Percentiles rank a stretch among this genome's conserved stretches.
phyloP scores from a whole-genome alignment of 2,329 filamentous ascomycete species.

The Thermoascus crustaceus region DNA sequence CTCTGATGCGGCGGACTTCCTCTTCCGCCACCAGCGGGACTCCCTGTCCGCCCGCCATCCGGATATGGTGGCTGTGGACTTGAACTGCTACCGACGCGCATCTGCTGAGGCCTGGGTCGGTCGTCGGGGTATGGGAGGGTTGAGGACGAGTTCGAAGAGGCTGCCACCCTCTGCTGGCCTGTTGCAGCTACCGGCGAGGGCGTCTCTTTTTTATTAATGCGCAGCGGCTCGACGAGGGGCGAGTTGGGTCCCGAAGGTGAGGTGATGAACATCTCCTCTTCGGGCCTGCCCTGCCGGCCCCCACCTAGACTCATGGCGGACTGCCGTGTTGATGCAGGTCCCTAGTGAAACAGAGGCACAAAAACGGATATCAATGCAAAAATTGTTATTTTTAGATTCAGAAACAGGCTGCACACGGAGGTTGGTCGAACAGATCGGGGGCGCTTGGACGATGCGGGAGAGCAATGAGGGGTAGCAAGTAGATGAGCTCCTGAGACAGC shows the following conservation, averaged over 20 bases:
- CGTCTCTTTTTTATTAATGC: slow-evolving; percentile 73
- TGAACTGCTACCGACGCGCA: slow-evolving; percentile 23
- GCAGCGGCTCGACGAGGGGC: slow-evolving; percentile 72
- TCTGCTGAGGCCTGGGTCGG: slow-evolving; percentile 33
- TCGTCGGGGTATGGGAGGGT: slow-evolving; percentile 67
- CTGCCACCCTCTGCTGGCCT: slow-evolving; percentile 43
- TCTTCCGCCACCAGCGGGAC: slow-evolving; percentile 12
- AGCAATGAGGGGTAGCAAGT: no score
- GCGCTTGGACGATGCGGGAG: no score
- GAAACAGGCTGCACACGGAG: no score
- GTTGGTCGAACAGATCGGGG: no score
- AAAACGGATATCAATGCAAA: slow-evolving; percentile 3
- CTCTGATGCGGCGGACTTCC: slow-evolving; percentile 14
- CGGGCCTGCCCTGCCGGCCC: slow-evolving; percentile 55
- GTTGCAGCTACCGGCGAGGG: slow-evolving; percentile 39
- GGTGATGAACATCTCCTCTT: slow-evolving; percentile 75
- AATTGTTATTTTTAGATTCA: no score
- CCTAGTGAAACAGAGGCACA: neutral
- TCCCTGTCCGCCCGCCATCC: slow-evolving; percentile 18
- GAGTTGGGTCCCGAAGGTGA: slow-evolving; percentile 50
- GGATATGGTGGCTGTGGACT: slow-evolving; percentile 28
- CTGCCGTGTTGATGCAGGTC: slow-evolving; percentile 3
- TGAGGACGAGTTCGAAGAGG: slow-evolving; percentile 58
- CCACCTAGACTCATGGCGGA: slow-evolving; percentile 37
- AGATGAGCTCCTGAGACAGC: no score